phyloP scores from a whole-genome alignment of 2,329 filamentous ascomycete species.

The Colletotrichum scovillei region DNA sequence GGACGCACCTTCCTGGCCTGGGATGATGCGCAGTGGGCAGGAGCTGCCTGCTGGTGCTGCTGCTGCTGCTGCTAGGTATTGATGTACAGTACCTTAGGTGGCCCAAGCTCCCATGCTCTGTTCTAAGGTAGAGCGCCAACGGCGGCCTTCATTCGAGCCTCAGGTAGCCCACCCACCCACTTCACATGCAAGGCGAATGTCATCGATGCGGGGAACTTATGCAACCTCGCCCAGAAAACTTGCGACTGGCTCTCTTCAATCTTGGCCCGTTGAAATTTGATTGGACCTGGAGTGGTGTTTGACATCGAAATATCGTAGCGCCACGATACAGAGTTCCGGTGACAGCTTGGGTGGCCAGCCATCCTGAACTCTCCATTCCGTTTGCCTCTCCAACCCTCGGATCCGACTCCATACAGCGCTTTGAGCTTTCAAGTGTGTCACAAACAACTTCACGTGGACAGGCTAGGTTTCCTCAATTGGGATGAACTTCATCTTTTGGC shows the following conservation, averaged over 20 bases:
- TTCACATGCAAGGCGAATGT: constrained; percentile 6
- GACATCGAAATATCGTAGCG: not conserved
- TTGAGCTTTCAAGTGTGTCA: not conserved
- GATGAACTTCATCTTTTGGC: constrained; percentile 16
- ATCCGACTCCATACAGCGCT: constrained; percentile 8
- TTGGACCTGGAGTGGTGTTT: too few relatives aligned
- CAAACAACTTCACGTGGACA: not conserved
- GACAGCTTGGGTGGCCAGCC: not conserved
- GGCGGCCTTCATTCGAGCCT: not conserved
- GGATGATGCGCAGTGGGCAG: constrained; percentile 11
- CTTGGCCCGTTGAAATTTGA: not conserved
- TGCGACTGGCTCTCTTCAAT: not conserved
- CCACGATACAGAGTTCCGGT: not conserved
- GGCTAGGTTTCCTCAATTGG: not conserved
- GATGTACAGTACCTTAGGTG: constrained; percentile 14
- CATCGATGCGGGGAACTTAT: constrained; percentile 27
- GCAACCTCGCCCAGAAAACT: not conserved
- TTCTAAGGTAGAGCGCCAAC: constrained; percentile 1
- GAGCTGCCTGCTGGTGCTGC: not conserved
- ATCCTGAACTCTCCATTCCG: not conserved
- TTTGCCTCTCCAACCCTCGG: not conserved
- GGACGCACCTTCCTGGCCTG: not conserved
- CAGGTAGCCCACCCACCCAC: too few relatives aligned
- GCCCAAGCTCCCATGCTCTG: constrained; percentile 50
- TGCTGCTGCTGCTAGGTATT: not conserved